Evolutionary conservation across 164 flowering plant species (phyloP).

Genomic region (Hamamelis virginiana): DNA sequence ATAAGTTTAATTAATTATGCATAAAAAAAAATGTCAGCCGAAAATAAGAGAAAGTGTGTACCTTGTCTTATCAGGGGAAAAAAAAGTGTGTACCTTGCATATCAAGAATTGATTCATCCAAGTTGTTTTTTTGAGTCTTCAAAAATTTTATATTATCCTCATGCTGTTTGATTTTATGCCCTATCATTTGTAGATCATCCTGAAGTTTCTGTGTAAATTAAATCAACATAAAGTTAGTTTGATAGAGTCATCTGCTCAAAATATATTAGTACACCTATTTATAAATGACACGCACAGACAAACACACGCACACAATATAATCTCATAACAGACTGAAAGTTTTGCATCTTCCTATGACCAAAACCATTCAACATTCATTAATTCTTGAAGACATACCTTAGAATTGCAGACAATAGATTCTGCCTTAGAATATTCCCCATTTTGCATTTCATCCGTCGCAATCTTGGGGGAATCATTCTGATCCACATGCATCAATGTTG

Average conservation of each 20-base stretch:
- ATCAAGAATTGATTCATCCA: constrained; percentile 73
- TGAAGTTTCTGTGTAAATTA: constrained; percentile 55
- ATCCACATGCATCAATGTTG: constrained; percentile 31
- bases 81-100: constrained; percentile 54
- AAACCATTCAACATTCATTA: neutral
- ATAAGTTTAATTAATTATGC: neutral
- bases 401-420: constrained; percentile 29
- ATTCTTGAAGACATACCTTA: constrained; percentile 35
- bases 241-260: neutral
- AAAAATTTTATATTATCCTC: constrained; percentile 63
- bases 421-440: constrained; percentile 31
- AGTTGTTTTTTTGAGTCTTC: constrained; percentile 39
- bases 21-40: neutral
- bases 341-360: too few relatives aligned
- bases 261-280: too few relatives aligned
- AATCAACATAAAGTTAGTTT: neutral
- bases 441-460: constrained; percentile 32
- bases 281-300: too few relatives aligned
- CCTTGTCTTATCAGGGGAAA: constrained; percentile 39
- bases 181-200: constrained; percentile 58
- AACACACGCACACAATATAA: too few relatives aligned
- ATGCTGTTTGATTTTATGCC: constrained; percentile 61
- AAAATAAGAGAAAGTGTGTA: constrained; percentile 12
- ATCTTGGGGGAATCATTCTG: constrained; percentile 19
- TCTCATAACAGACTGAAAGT: too few relatives aligned